Evolutionary conservation across 257 asterid genomes (phyloP).

Genomic region (Salvia rosmarinus): DNA sequence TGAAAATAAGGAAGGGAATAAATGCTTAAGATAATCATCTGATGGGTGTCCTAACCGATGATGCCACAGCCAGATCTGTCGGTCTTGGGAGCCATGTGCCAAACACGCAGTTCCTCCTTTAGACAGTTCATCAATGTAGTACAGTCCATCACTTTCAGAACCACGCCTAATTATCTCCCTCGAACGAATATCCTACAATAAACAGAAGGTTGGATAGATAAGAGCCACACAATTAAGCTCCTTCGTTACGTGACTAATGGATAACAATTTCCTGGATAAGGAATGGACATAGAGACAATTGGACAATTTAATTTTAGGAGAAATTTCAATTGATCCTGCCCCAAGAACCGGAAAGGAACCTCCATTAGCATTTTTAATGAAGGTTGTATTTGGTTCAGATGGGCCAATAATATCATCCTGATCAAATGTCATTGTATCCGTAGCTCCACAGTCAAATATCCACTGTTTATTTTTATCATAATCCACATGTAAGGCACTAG

Average conservation of each 20-base stretch:
- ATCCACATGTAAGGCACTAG: neutral
- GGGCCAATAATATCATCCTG: slow-evolving; percentile 1
- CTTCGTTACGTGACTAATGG: neutral
- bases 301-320: neutral
- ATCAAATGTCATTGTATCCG: slow-evolving; percentile 5
- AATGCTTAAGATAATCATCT: slow-evolving; percentile 10
- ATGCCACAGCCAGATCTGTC: neutral
- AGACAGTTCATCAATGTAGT: slow-evolving; percentile 23
- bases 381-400: neutral
- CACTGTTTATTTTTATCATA: neutral
- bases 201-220: slow-evolving; percentile 2
- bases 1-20: slow-evolving; percentile 12
- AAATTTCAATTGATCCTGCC: neutral
- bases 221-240: slow-evolving; percentile 10
- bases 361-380: slow-evolving; percentile 2
- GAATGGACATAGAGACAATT: slow-evolving; percentile 6
- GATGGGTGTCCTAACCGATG: slow-evolving; percentile 10
- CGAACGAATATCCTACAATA: slow-evolving; percentile 13
- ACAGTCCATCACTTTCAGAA: slow-evolving; percentile 25
- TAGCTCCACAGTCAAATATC: neutral
- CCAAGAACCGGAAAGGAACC: neutral
- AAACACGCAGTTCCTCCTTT: neutral
- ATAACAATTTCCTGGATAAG: slow-evolving; percentile 6
- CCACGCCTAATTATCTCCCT: slow-evolving; percentile 34
- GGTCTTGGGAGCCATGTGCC: neutral